Conservation (phyloP, 805 yeast species). For the Ogataea naganishii region DNA sequence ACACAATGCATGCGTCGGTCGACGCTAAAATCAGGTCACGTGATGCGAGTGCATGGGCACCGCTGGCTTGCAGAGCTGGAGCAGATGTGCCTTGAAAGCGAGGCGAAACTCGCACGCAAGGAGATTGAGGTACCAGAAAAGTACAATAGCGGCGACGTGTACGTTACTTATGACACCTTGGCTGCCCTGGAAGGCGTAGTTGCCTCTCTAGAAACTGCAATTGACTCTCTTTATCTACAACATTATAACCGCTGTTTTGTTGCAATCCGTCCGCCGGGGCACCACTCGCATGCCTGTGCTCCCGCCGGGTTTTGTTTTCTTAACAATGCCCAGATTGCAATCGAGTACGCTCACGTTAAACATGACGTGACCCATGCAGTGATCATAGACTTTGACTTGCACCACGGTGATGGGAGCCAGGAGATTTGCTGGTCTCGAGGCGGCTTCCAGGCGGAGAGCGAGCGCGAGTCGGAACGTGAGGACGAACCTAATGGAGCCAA, state of each 20-base stretch:
- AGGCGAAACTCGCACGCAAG: conserved; percentile 39
- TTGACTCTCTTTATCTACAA: conserved; percentile 41
- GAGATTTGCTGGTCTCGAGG: conserved; percentile 80
- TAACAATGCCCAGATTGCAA: conserved; percentile 74
- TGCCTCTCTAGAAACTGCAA: conserved; percentile 66
- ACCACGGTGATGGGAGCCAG: conserved; percentile 87
- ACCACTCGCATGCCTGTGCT: conserved; percentile 74
- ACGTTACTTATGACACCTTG: conserved; percentile 55
- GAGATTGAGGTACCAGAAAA: conserved; percentile 68
- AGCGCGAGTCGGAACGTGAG: conserved; percentile 23
- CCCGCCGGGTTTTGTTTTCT: conserved; percentile 81
- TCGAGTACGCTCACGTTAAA: conserved; percentile 60
- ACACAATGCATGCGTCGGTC: conserved; percentile 38
- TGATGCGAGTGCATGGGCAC: conserved; percentile 61
- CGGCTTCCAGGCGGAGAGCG: conserved; percentile 45
- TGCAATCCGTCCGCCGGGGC: conserved; percentile 77
- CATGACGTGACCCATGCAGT: conserved; percentile 73
- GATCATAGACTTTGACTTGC: conserved; percentile 74
- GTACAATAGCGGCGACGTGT: conserved; percentile 83
- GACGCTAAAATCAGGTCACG: conserved; percentile 49
- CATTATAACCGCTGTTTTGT: conserved; percentile 47
- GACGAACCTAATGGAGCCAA: too few species aligned
- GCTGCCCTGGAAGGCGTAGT: conserved; percentile 70
- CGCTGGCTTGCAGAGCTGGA: conserved; percentile 58
- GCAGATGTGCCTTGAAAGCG: conserved; percentile 52